Base-by-base conservation (phyloP, 768 basidiomycete genomes). In the Leucocoprinus leucothites region DNA sequence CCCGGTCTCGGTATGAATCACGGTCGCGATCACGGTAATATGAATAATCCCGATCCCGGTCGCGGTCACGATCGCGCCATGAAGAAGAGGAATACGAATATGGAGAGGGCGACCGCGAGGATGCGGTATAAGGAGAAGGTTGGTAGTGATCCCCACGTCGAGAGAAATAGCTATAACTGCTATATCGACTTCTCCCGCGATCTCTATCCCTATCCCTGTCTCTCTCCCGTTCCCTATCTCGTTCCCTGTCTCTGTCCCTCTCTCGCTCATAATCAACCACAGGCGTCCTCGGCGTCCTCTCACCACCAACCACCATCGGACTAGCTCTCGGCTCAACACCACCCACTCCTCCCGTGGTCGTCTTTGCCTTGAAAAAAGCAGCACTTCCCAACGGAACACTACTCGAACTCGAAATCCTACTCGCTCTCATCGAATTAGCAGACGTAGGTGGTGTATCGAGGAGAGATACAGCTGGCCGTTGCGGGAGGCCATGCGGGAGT, bases 351-450 rank as follows among this genome's bases (percentile, higher is more conserved):
- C 31, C 31, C 31, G 13, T 6, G 13, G 6, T 34, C 53, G 53
- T 57, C 51, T 51, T 59, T 53, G 47, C 46, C 35, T 58, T 57
- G 62, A 25, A 60, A 26, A 60, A 48, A n/a, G n/a, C n/a, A n/a
- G n/a, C n/a, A 5, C 31, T 13, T 6, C 31, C 31, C 31, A 13
- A 13, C 31, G 31, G n/a, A n/a, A n/a, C n/a, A n/a, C n/a, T n/a
- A n/a, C n/a, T 34, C 52, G 51, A 49, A 55, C 53, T 61, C 65
- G 50, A 42, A 71, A 60, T 71, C 56, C 54, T 18, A 56, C 50
- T 41, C 53, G 13, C 51, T 44, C 44, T 53, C 42, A 22, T 31
- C 40, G 40, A 7, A 14, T 26, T 28, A 0, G 41, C 45, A 18
- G 47, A 19, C 3, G 53, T 1, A 46, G 53, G 19, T 38, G 45